phyloP scores from a whole-genome alignment of 1,284 basidiomycete genomes.

The Athelia psychrophila region DNA sequence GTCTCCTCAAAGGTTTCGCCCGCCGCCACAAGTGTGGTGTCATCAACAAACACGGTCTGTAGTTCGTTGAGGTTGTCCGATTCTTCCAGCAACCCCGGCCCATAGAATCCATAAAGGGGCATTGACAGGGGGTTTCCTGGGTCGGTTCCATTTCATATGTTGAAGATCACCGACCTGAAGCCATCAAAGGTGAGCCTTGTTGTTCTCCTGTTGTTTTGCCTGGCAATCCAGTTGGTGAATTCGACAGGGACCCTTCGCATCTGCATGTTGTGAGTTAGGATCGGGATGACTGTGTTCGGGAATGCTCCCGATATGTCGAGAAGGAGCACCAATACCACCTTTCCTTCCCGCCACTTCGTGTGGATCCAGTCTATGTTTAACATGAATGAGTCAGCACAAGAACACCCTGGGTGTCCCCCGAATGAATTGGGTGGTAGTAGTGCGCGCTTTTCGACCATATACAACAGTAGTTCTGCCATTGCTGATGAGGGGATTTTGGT shows the following conservation, averaged over 20 bases:
- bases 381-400: slow-evolving; percentile 21
- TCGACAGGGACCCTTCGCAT: slow-evolving; percentile 12
- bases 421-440: slow-evolving; percentile 19
- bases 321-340: slow-evolving; percentile 19
- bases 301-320: slow-evolving; percentile 24
- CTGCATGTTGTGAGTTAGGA: slow-evolving; percentile 20
- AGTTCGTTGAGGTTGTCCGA: not conserved
- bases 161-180: not conserved
- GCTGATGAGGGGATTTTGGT: slow-evolving; percentile 1
- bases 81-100: not conserved
- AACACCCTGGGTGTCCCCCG: slow-evolving; percentile 19
- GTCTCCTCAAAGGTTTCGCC: too few species aligned
- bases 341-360: slow-evolving; percentile 17
- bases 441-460: slow-evolving; percentile 9
- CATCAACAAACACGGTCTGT: not conserved
- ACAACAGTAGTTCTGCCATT: slow-evolving; percentile 8
- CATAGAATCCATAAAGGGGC: not conserved
- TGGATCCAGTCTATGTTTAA: slow-evolving; percentile 14
- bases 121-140: not conserved
- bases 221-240: not conserved
- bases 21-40: not conserved
- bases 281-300: slow-evolving; percentile 14
- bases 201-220: not conserved
- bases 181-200: not conserved
- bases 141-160: not conserved